These are phyloP conservation scores for Leucoagaricus sp. DNA, from an alignment of 1,284 basidiomycete species.

Conservation along the genomic window DNA sequence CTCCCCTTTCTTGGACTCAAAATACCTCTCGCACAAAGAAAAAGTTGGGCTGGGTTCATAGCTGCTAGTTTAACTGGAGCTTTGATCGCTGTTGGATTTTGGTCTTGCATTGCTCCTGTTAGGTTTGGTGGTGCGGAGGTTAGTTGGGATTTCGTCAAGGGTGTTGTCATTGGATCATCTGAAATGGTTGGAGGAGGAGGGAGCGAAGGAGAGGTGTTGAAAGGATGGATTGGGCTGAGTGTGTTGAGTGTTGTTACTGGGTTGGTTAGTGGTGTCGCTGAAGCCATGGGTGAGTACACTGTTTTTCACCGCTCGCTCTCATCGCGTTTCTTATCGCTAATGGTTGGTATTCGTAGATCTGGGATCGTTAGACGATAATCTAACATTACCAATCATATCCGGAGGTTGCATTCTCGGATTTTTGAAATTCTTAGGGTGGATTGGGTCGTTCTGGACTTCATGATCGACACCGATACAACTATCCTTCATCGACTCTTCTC, in stretches of 20 bases:
- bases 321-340: not conserved
- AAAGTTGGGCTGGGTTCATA: slow-evolving; percentile 87
- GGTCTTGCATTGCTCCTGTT: slow-evolving; percentile 61
- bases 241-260: slow-evolving; percentile 51
- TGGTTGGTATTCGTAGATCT: slow-evolving; percentile 65
- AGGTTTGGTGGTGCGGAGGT: slow-evolving; percentile 28
- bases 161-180: slow-evolving; percentile 22
- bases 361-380: slow-evolving; percentile 88
- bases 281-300: slow-evolving; percentile 83
- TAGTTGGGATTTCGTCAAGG: slow-evolving; percentile 58
- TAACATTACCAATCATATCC: slow-evolving; percentile 90
- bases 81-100: slow-evolving; percentile 76
- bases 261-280: slow-evolving; percentile 61
- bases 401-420: slow-evolving; percentile 81
- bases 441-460: too few relatives aligned
- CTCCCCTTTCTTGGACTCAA: slow-evolving; percentile 32
- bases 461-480: too few relatives aligned
- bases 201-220: slow-evolving; percentile 19
- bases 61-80: slow-evolving; percentile 84
- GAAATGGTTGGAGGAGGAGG: too few relatives aligned
- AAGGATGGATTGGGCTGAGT: slow-evolving; percentile 57
- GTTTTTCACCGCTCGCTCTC: too few relatives aligned
- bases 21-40: slow-evolving; percentile 80
- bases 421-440: slow-evolving; percentile 42
- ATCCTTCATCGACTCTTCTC: too few relatives aligned